Base-by-base conservation (phyloP, 768 basidiomycete genomes). In the Pisolithus tinctorius region DNA sequence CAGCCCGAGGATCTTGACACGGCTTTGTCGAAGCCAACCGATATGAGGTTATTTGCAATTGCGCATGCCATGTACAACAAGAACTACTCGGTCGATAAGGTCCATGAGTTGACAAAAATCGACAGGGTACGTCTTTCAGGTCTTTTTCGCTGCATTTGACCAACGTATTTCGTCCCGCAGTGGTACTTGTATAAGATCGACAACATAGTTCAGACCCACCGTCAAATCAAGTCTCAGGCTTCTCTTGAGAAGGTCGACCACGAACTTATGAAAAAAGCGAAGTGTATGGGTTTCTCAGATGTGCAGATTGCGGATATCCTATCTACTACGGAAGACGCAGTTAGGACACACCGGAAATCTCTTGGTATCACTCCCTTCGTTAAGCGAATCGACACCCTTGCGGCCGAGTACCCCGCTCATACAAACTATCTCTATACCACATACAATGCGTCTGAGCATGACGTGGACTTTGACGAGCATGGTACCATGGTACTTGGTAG, bases 401-500 rank as follows among this genome's bases (percentile, higher is more conserved):
- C 96, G 27, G 96, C 96, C 53, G 96, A 99, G 70, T 99, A 88
- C 74, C 96, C 96, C 25, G 96, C 96, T 1, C 86, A 94, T 69
- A 99, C 96, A 57, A 98, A 98, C 75, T 98, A 98, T 71, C 86
- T 99, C 51, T 99, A 98, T 73, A 98, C 95, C 17, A 98, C 96
- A 17, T 99, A 98, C 77, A 97, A 98, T 61, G 96, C 93, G 3
- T 87, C 91, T 0, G 82, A 86, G 55, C 96, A 99, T 59, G 96
- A 99, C 61, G 86, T 99, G 65, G 81, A 89, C 20, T 98, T 98
- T 64, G 77, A 94, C 62, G 95, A 98, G 60, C 82, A 96, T 58
- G 96, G 96, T 40, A 98, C 93, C n/a, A 96, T 98, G 91, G 95
- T 99, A 23, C 84, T 98, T 23, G 96, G 96, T 25, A 91, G 88